Evolutionary conservation across 2,329 filamentous ascomycete species (phyloP).

Genomic region (Zymoseptoria tritici): DNA sequence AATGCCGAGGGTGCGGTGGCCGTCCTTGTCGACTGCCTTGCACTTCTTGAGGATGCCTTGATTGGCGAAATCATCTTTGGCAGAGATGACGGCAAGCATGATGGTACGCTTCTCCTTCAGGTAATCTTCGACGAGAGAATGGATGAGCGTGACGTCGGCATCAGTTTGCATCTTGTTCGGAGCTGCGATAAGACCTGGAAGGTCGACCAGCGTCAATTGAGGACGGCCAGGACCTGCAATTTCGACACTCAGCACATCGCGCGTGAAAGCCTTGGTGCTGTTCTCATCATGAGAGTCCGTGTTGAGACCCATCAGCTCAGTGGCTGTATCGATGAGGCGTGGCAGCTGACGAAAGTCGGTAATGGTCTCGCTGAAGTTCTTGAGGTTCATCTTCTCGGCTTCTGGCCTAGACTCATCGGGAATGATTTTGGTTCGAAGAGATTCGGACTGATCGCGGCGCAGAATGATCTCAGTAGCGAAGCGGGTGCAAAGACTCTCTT

Average conservation of each 20-base stretch:
- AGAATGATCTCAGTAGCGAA: constrained; percentile 56
- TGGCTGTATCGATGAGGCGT: too few relatives aligned
- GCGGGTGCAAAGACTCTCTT: constrained; percentile 50
- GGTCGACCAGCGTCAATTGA: constrained; percentile 27
- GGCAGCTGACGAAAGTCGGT: too few relatives aligned
- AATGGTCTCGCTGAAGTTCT: too few relatives aligned
- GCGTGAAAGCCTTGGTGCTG: constrained; percentile 32
- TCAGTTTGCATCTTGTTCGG: constrained; percentile 18
- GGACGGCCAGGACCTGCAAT: constrained; percentile 39
- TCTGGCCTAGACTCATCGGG: constrained; percentile 9
- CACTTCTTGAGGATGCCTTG: too few relatives aligned
- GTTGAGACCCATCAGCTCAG: too few relatives aligned
- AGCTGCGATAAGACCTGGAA: constrained; percentile 31
- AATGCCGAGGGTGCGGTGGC: too few relatives aligned
- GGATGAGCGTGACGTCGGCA: constrained; percentile 29
- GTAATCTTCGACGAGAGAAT: constrained; percentile 42
- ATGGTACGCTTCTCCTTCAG: constrained; percentile 48
- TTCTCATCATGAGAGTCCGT: neutral
- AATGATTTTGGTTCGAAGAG: constrained; percentile 22
- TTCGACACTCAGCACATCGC: constrained; percentile 42
- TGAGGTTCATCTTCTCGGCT: too few relatives aligned
- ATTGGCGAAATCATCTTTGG: too few relatives aligned
- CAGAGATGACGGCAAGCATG: too few relatives aligned
- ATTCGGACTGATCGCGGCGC: constrained; percentile 28
- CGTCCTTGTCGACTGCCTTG: too few relatives aligned